These are phyloP conservation scores for Diplodia corticola DNA, from an alignment of 2,329 filamentous ascomycete genomes.

Conservation along the genomic window DNA sequence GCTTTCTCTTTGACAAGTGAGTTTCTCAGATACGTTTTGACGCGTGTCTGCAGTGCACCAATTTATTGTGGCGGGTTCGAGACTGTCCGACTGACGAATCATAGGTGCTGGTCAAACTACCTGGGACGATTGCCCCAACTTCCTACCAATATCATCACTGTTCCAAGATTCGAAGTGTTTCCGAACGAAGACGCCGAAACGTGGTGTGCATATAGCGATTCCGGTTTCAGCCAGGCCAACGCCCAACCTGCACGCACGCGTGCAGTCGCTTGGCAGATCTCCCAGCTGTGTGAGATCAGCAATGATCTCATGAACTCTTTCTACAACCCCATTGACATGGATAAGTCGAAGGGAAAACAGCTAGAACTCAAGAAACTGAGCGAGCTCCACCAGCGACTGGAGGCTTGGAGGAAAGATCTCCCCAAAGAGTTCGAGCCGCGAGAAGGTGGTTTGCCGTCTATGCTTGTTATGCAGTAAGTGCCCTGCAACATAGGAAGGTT, in stretches of 20 bases:
- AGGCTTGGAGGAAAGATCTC: conserved; percentile 82
- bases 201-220: conserved; percentile 89
- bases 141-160: conserved; percentile 74
- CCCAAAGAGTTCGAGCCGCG: conserved; percentile 85
- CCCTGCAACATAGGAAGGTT: background rate
- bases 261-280: conserved; percentile 78
- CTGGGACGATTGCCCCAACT: conserved; percentile 88
- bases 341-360: conserved; percentile 68
- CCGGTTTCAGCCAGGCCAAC: conserved; percentile 69
- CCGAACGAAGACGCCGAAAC: conserved; percentile 80
- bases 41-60: background rate
- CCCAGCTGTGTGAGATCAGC: conserved; percentile 86
- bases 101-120: conserved; percentile 91
- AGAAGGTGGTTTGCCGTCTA: conserved; percentile 84
- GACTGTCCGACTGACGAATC: conserved; percentile 20
- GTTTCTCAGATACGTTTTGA: conserved; percentile 26
- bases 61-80: background rate
- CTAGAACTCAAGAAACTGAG: conserved; percentile 88
- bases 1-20: conserved; percentile 92
- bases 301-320: conserved; percentile 87
- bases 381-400: conserved; percentile 84
- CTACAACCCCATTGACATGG: conserved; percentile 73
- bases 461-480: conserved; percentile 82
- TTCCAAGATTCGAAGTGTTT: conserved; percentile 87
- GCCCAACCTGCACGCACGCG: conserved; percentile 81